Percentiles rank a stretch among this genome's conserved stretches.
These are phyloP conservation scores for Apium graveolens DNA, from an alignment of 129 eudicot genomes.

Conservation along the genomic window DNA sequence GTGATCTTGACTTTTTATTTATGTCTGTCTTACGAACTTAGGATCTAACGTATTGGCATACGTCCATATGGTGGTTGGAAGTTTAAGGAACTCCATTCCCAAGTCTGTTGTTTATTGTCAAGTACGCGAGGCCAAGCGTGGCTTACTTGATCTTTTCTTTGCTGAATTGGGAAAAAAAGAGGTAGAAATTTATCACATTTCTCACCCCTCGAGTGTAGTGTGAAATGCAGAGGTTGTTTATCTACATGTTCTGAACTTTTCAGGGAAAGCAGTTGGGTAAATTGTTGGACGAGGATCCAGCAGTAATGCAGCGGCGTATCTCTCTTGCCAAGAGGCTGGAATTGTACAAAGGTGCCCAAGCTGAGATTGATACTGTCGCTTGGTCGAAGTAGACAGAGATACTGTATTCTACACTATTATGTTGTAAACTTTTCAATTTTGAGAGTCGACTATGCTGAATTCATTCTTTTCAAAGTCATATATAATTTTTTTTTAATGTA, in stretches of 20 bases:
- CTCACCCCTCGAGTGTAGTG: background rate
- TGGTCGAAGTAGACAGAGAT: slow-evolving; percentile 56
- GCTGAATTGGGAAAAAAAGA: slow-evolving; percentile 75
- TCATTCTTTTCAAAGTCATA: background rate
- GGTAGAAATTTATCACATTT: slow-evolving; percentile 22
- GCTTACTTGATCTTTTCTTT: slow-evolving; percentile 83
- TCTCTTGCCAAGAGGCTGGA: slow-evolving; percentile 80
- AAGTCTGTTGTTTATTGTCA: slow-evolving; percentile 91
- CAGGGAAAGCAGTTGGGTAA: slow-evolving; percentile 72
- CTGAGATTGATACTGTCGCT: slow-evolving; percentile 81
- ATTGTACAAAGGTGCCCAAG: slow-evolving; percentile 78
- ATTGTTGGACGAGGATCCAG: slow-evolving; percentile 96
- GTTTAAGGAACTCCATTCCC: slow-evolving; percentile 76
- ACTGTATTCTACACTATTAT: background rate
- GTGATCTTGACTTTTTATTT: background rate
- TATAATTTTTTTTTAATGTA: background rate
- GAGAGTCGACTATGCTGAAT: background rate
- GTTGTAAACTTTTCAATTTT: background rate
- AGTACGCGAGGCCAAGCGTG: slow-evolving; percentile 96
- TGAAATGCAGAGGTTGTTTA: background rate
- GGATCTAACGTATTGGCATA: slow-evolving; percentile 80
- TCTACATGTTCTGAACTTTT: slow-evolving; percentile 2
- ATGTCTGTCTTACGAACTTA: slow-evolving; percentile 13
- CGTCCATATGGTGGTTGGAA: slow-evolving; percentile 85
- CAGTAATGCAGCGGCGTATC: slow-evolving; percentile 65